These are phyloP conservation scores for Talaromyces liani DNA, from an alignment of 495 filamentous ascomycete species.

Conservation along the genomic window DNA sequence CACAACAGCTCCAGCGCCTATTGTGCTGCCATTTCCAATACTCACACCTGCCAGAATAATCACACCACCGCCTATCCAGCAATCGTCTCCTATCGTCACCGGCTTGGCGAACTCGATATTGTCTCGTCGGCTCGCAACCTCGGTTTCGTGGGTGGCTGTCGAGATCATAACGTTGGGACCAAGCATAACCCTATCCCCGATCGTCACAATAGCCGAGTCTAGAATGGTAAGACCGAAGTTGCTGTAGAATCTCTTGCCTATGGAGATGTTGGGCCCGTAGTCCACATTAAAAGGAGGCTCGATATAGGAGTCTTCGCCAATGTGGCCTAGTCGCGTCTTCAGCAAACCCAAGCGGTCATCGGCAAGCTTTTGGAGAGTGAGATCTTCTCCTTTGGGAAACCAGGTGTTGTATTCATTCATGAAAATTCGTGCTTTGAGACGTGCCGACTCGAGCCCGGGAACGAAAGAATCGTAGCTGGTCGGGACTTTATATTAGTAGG, in stretches of 20 bases:
- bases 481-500: too few species aligned
- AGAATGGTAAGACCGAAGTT: too few species aligned
- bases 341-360: too few species aligned
- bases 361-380: slow-evolving; percentile 29
- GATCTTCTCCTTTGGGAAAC: slow-evolving; percentile 19
- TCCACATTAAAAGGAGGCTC: too few species aligned
- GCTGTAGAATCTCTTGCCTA: too few species aligned
- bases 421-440: slow-evolving; percentile 21
- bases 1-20: too few species aligned
- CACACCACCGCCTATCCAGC: slow-evolving; percentile 38
- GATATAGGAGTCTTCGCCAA: too few species aligned
- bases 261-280: too few species aligned
- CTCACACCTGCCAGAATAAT: slow-evolving; percentile 20
- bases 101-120: slow-evolving; percentile 26
- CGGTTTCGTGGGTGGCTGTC: slow-evolving; percentile 37
- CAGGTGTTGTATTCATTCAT: slow-evolving; percentile 25
- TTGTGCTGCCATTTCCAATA: too few species aligned
- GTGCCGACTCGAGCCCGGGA: background rate
- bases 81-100: slow-evolving; percentile 36
- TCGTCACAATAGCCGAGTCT: too few species aligned
- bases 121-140: slow-evolving; percentile 26
- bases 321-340: too few species aligned
- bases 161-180: slow-evolving; percentile 38
- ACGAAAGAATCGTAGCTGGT: too few species aligned
- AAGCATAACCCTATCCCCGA: slow-evolving; percentile 28